phyloP scores from a whole-genome alignment of 2,329 filamentous ascomycete genomes.

The Catunica adiposa region DNA sequence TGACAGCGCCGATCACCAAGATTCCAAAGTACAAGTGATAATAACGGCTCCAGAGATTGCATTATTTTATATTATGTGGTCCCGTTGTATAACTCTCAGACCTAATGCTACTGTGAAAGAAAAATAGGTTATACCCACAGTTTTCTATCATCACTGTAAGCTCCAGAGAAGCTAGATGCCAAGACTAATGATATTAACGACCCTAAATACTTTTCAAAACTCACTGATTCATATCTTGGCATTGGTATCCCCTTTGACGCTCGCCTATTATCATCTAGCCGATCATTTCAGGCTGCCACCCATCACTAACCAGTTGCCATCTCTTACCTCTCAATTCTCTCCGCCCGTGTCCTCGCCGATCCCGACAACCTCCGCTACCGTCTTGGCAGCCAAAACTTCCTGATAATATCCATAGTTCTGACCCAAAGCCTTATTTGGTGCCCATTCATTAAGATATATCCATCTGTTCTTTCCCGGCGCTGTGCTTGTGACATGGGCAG shows the following conservation, averaged over 20 bases:
- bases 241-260: not conserved
- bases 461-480: not conserved
- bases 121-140: too few relatives aligned
- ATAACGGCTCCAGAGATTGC: not conserved
- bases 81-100: too few relatives aligned
- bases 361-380: not conserved
- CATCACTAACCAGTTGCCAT: not conserved
- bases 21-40: not conserved
- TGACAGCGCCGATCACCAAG: not conserved
- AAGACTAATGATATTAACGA: not conserved
- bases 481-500: not conserved
- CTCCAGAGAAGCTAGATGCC: not conserved
- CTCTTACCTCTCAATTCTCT: not conserved
- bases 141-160: too few relatives aligned
- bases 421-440: not conserved
- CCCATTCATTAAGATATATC: not conserved
- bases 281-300: not conserved
- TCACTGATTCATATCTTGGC: conserved; percentile 1
- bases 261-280: not conserved
- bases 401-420: not conserved
- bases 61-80: not conserved
- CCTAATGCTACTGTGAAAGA: too few relatives aligned
- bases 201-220: not conserved
- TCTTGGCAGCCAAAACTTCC: not conserved
- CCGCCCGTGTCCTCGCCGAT: not conserved